Evolutionary conservation across 1,139 yeast genomes (phyloP).

Genomic region (Hyphopichia buzzinii): DNA sequence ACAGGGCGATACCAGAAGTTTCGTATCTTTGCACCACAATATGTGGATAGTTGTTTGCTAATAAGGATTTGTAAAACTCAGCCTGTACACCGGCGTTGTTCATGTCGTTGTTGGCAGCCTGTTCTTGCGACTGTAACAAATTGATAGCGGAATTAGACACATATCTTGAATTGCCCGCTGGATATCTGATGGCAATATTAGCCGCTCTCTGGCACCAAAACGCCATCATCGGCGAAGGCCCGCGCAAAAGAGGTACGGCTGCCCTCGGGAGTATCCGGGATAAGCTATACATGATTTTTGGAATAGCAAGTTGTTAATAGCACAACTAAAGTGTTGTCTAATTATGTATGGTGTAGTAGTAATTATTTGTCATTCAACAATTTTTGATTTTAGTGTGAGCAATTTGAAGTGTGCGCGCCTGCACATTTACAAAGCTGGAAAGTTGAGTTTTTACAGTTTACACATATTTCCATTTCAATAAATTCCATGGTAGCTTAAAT

Average conservation of each 20-base stretch:
- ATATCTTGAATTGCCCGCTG: slow-evolving; percentile 3
- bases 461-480: too few relatives aligned
- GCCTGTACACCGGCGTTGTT: slow-evolving; percentile 73
- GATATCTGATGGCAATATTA: slow-evolving; percentile 1
- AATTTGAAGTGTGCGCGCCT: too few relatives aligned
- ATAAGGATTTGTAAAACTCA: slow-evolving; percentile 68
- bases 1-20: slow-evolving; percentile 82
- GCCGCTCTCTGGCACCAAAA: slow-evolving; percentile 2
- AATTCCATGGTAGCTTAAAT: too few relatives aligned
- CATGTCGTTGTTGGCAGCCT: slow-evolving; percentile 73
- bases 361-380: not conserved
- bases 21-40: slow-evolving; percentile 90
- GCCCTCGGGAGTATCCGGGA: slow-evolving; percentile 9
- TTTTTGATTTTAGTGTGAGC: too few relatives aligned
- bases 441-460: too few relatives aligned
- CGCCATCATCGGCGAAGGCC: not conserved
- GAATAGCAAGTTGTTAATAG: too few relatives aligned
- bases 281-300: slow-evolving; percentile 8
- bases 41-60: slow-evolving; percentile 84
- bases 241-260: not conserved
- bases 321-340: too few relatives aligned
- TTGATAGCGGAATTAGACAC: slow-evolving; percentile 23
- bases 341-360: too few relatives aligned
- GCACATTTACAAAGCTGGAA: too few relatives aligned
- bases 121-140: slow-evolving; percentile 69